phyloP scores from a whole-genome alignment of 176 grass and related monocot genomes.

The Ensete glaucum region DNA sequence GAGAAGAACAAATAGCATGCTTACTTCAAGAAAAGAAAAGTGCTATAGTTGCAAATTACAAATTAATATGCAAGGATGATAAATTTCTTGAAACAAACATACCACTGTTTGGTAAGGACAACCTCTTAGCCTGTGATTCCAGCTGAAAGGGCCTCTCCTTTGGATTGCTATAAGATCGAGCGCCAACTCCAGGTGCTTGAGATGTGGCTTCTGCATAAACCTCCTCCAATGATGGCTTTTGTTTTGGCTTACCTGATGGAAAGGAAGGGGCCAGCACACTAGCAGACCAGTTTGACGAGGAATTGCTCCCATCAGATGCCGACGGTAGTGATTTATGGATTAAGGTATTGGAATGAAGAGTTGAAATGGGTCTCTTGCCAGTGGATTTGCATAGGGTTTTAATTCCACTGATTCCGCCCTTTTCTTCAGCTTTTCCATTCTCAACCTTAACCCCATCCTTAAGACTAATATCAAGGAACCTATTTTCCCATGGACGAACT shows the following conservation, averaged over 20 bases:
- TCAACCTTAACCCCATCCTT: slow-evolving; percentile 38
- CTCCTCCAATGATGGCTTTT: slow-evolving; percentile 40
- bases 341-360: slow-evolving; percentile 29
- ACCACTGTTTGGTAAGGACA: slow-evolving; percentile 54
- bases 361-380: slow-evolving; percentile 44
- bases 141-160: slow-evolving; percentile 48
- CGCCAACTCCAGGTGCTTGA: slow-evolving; percentile 33
- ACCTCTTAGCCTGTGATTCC: slow-evolving; percentile 41
- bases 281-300: slow-evolving; percentile 26
- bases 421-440: slow-evolving; percentile 29
- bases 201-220: slow-evolving; percentile 39
- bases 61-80: background rate
- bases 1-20: background rate
- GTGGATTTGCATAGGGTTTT: slow-evolving; percentile 35
- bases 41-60: background rate
- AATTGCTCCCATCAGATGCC: slow-evolving; percentile 45
- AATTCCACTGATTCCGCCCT: slow-evolving; percentile 22
- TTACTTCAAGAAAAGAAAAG: background rate
- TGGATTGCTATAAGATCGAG: slow-evolving; percentile 53
- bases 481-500: slow-evolving; percentile 83
- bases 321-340: slow-evolving; percentile 32
- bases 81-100: slow-evolving; percentile 16
- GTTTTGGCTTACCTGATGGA: slow-evolving; percentile 45
- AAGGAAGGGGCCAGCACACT: slow-evolving; percentile 4
- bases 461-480: slow-evolving; percentile 56